Base-by-base conservation (phyloP, 2,329 filamentous ascomycete genomes). In the Exophiala mesophila region DNA sequence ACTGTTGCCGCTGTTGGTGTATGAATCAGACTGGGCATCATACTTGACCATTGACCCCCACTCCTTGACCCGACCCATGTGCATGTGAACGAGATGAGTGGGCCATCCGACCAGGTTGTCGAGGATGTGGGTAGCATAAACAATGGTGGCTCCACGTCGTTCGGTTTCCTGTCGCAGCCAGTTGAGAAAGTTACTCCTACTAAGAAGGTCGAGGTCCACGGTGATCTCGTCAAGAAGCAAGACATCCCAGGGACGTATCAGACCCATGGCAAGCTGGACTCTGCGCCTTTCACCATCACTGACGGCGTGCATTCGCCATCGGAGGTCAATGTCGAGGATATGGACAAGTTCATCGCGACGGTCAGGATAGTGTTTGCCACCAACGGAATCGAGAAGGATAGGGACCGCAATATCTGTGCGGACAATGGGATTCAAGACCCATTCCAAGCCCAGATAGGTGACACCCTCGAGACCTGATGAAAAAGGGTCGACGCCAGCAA, bases 341-440 rank as follows among this genome's bases (percentile, higher is more conserved):
- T 67, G 65, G 20, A 97, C 79, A 28, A 98, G 74, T 72, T 96
- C 86, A 62, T 97, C 89, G 18, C 89, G 77, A 1, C 92, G 82
- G 13, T 76, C 82, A 0, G 85, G 78, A 65, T 85, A 98, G 55
- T 79, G 77, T 63, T 94, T 78, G 9, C 92, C 92, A 47, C 92
- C 92, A 0, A 98, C 86, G 2, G 82, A 88, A 36, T 80, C 71
- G 18, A 98, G 79, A 4, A 98, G 78, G 53, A 94, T 89, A 3
- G 76, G 77, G 3, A 98, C 90, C 45, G 87, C 88, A 55, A 98
- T 95, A 65, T 98, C 92, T 20, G 84, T 94, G 38, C 90, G 85
- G 35, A 97, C 92, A 57, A 97, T 94, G 36, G 86, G 87, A 71
- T 97, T 97, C 7, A 98, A 77, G 3, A 97, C 92, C 92, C 92